These are phyloP conservation scores for Penicillium waksmanii DNA, from an alignment of 495 filamentous ascomycete genomes.

Conservation along the genomic window DNA sequence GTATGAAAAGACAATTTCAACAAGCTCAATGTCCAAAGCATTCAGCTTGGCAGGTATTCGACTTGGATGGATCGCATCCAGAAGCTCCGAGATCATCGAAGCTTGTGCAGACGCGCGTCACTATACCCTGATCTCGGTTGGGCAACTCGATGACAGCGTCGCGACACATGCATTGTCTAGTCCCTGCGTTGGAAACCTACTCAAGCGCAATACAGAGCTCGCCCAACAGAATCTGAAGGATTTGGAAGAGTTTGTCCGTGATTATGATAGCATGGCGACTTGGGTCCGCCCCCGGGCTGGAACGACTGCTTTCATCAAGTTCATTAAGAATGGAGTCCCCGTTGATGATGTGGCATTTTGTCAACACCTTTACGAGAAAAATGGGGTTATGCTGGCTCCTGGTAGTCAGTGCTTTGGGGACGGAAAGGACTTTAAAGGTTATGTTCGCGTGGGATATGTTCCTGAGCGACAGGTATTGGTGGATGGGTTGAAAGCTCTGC, in stretches of 20 bases:
- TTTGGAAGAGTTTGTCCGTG: conserved; percentile 63
- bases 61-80: conserved; percentile 79
- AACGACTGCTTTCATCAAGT: conserved; percentile 80
- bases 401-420: conserved; percentile 75
- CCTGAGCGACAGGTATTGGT: conserved; percentile 68
- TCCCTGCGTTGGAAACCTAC: conserved; percentile 62
- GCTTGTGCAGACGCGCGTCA: conserved; percentile 67
- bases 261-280: conserved; percentile 56
- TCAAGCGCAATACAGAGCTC: conserved; percentile 69
- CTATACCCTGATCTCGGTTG: conserved; percentile 87
- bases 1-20: conserved; percentile 71
- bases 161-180: conserved; percentile 70
- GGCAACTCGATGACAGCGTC: conserved; percentile 77
- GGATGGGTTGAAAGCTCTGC: conserved; percentile 63
- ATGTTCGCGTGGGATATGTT: conserved; percentile 76
- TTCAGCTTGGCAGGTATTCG: conserved; percentile 83
- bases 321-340: conserved; percentile 58
- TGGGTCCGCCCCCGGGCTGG: conserved; percentile 81
- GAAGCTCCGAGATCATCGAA: conserved; percentile 63
- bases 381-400: conserved; percentile 77
- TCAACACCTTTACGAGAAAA: conserved; percentile 64
- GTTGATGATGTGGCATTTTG: conserved; percentile 76
- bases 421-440: conserved; percentile 71
- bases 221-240: conserved; percentile 69
- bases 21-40: conserved; percentile 84